A percentile compares a stretch with the other conserved stretches of the same genome.
Conservation (phyloP, 2,329 filamentous ascomycete genomes). For the Beauveria caledonica region DNA sequence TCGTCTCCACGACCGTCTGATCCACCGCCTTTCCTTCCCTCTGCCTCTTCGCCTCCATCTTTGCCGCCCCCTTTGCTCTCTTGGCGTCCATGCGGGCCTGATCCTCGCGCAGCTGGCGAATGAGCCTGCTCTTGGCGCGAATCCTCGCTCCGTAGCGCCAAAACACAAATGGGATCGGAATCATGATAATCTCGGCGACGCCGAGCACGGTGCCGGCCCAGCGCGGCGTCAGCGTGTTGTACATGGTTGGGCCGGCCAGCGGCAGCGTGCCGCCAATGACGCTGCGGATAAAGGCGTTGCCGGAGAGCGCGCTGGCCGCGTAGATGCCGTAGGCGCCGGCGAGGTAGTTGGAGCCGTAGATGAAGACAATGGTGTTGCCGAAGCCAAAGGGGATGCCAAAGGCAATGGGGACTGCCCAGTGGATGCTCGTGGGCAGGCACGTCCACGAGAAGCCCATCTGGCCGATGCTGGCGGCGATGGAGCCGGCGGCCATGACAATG, state of each 20-base stretch:
- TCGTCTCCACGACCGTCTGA: background rate
- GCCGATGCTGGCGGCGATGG: constrained; percentile 63
- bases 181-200: constrained; percentile 56
- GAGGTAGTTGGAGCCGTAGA: constrained; percentile 69
- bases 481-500: constrained; percentile 64
- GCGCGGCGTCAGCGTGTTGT: constrained; percentile 54
- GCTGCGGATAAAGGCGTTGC: constrained; percentile 62
- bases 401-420: constrained; percentile 66
- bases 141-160: constrained; percentile 48
- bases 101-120: constrained; percentile 31
- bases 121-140: constrained; percentile 36
- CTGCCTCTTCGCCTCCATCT: background rate
- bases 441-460: constrained; percentile 81
- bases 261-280: constrained; percentile 65
- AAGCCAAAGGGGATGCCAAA: constrained; percentile 67
- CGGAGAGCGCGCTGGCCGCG: constrained; percentile 65
- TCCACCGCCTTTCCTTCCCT: background rate
- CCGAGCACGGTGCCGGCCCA: constrained; percentile 68
- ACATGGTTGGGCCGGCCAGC: constrained; percentile 61
- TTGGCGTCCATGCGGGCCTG: constrained; percentile 19
- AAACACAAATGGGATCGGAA: constrained; percentile 69
- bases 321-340: constrained; percentile 69
- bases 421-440: constrained; percentile 60
- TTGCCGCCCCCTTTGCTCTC: constrained; percentile 5
- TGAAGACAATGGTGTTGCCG: constrained; percentile 66